Percentiles rank a stretch among this genome's conserved stretches.
Conservation (phyloP, 2,329 filamentous ascomycete genomes). For the Falciphora oryzae region DNA sequence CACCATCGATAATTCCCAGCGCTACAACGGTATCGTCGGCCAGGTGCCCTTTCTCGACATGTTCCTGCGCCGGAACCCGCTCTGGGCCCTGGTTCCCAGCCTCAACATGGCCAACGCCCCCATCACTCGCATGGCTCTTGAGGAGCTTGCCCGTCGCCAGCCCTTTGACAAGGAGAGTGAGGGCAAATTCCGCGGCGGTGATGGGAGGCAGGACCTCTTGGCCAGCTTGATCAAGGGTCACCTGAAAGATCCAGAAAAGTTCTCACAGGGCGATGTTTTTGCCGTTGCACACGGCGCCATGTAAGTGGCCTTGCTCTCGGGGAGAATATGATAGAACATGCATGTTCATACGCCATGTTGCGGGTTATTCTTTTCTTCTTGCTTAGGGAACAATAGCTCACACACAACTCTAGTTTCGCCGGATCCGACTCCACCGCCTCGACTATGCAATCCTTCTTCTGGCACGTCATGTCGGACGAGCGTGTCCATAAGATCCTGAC, state of each 20-base stretch:
- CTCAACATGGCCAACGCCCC: slow-evolving; percentile 39
- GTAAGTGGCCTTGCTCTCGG: slow-evolving; percentile 25
- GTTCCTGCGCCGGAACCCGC: slow-evolving; percentile 42
- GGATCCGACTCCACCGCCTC: slow-evolving; percentile 57
- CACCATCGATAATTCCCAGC: slow-evolving; percentile 46
- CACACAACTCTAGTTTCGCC: slow-evolving; percentile 38
- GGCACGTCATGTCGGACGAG: slow-evolving; percentile 39
- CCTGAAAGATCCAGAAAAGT: slow-evolving; percentile 40
- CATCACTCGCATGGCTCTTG: slow-evolving; percentile 45
- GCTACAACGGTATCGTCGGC: slow-evolving; percentile 46
- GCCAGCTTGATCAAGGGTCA: slow-evolving; percentile 47
- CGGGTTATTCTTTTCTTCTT: neutral
- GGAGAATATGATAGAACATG: neutral
- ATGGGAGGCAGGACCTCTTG: slow-evolving; percentile 44
- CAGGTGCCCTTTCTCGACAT: slow-evolving; percentile 45
- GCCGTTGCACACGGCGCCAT: slow-evolving; percentile 52
- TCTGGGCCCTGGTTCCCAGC: slow-evolving; percentile 37
- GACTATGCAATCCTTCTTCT: slow-evolving; percentile 53
- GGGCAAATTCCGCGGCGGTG: slow-evolving; percentile 31
- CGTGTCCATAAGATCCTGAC: slow-evolving; percentile 34
- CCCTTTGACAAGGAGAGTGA: slow-evolving; percentile 41
- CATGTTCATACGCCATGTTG: neutral
- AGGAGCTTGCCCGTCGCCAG: slow-evolving; percentile 41
- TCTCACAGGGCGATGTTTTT: slow-evolving; percentile 48
- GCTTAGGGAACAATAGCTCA: neutral